Evolutionary conservation across 1,284 basidiomycete genomes (phyloP), one percentile per base, ranked within the genome.

Genomic region (Inonotus obliquus): DNA sequence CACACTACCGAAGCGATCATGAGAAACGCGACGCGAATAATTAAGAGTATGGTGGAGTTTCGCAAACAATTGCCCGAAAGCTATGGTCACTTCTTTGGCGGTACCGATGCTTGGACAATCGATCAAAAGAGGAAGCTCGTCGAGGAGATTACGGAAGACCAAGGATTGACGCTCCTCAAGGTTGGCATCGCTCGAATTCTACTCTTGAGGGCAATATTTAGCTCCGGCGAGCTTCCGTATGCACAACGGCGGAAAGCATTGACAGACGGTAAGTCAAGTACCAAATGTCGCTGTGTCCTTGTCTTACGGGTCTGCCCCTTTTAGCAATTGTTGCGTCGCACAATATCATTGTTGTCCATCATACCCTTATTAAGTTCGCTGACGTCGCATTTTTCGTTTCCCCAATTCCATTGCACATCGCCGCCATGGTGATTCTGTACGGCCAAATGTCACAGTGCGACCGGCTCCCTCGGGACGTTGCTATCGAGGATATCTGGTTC

Each of bases 331-430:
- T 91, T 57, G 87, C 88, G 0, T 88, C 91, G 1, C 90, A 92
- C 76, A 92, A 92, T 68, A 85, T 89, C 64, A 90, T 92, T 67
- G 81, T 90, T 56, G 79, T 92, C 21, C 91, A 92, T 73, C 85
- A 86, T 63, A 84, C 88, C 65, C 81, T 92, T 57, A 91, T 92
- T 66, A 81, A 81, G 32, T 92, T 86, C 77, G 89, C 90, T 7
- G 87, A 92, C 65, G 87, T 88, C 67, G 88, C 85, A 1, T 92
- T 92, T 76, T 92, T 92, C 70, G 89, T 89, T 19, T 91, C 90
- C 1, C 90, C 91, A 0, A 90, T 89, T 63, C 91, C 91, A 29
- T 77, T 92, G 38, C 90, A 92, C 71, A 91, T 92, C 61, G 87
- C 90, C 0, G 90, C 91, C 5, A 91, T 92, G 89, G 87, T 92